Evolutionary conservation across 306 rosid species (phyloP).

Genomic region (Mucuna pruriens): DNA sequence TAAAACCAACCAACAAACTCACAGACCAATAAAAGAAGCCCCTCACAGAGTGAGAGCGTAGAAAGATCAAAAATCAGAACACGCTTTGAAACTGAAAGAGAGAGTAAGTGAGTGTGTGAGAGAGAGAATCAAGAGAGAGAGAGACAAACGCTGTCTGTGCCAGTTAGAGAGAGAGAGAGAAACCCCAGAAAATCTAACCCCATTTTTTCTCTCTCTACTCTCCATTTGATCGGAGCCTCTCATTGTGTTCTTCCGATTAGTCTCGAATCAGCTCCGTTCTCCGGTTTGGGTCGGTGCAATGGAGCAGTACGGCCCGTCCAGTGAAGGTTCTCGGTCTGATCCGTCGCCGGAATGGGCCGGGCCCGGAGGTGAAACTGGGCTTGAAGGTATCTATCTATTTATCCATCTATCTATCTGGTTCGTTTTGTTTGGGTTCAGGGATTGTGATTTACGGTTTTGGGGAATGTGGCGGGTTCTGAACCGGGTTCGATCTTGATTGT

Average conservation of each 20-base stretch:
- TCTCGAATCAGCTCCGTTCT: constrained; percentile 34
- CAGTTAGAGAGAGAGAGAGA: constrained; percentile 40
- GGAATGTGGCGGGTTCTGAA: constrained; percentile 48
- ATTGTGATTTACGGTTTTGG: constrained; percentile 48
- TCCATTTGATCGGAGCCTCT: constrained; percentile 71
- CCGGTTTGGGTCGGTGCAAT: constrained; percentile 60
- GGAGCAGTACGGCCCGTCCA: constrained; percentile 81
- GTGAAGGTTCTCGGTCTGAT: constrained; percentile 81
- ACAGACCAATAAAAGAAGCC: constrained; percentile 47
- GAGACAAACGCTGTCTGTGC: constrained; percentile 34
- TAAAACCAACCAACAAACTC: constrained; percentile 49
- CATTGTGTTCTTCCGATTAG: constrained; percentile 41
- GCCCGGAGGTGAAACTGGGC: constrained; percentile 56
- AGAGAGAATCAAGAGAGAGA: constrained; percentile 24
- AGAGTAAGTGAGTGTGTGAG: constrained; percentile 33
- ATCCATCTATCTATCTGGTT: constrained; percentile 28
- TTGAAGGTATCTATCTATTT: constrained; percentile 58
- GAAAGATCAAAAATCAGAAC: constrained; percentile 49
- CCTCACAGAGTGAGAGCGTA: constrained; percentile 27
- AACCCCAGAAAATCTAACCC: constrained; percentile 46
- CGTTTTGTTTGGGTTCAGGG: constrained; percentile 14
- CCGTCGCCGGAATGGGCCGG: constrained; percentile 82
- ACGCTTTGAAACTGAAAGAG: constrained; percentile 55
- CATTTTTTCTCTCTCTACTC: constrained; percentile 32
- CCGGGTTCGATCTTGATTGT: constrained; percentile 55